Conservation (phyloP, 2,329 filamentous ascomycete genomes). For the Aspergillus oerlinghausenensis region DNA sequence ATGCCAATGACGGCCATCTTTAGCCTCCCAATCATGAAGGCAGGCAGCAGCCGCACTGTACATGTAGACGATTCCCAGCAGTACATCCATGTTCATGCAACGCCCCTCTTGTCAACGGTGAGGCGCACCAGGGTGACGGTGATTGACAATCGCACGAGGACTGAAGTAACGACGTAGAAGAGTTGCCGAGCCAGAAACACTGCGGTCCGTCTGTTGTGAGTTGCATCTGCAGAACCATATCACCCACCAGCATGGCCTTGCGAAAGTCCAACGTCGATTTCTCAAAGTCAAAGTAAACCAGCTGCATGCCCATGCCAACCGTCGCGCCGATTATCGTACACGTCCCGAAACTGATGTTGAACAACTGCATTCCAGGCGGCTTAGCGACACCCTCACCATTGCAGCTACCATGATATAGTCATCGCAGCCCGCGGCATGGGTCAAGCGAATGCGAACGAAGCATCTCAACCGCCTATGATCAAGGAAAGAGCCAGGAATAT, state of each 20-base stretch:
- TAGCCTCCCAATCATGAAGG: background rate
- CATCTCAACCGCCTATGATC: constrained; percentile 21
- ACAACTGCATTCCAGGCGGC: constrained; percentile 1
- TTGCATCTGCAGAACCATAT: background rate
- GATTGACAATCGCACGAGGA: constrained; percentile 48
- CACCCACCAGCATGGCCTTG: background rate
- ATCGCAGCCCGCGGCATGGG: constrained; percentile 27
- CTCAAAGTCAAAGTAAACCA: constrained; percentile 15
- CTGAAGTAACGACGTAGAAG: constrained; percentile 46
- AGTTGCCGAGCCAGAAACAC: constrained; percentile 50
- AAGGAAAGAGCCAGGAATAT: constrained; percentile 18
- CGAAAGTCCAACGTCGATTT: constrained; percentile 15
- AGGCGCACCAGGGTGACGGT: constrained; percentile 51
- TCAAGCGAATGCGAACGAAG: constrained; percentile 23
- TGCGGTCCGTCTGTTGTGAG: background rate
- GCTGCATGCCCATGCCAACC: constrained; percentile 26
- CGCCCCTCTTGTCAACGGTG: constrained; percentile 36
- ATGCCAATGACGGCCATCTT: background rate
- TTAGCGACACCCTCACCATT: constrained; percentile 7
- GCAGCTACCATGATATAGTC: constrained; percentile 24
- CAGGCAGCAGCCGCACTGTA: constrained; percentile 37
- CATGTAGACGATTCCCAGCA: constrained; percentile 23
- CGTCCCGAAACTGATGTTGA: constrained; percentile 21
- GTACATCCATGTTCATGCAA: constrained; percentile 36
- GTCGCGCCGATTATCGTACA: constrained; percentile 21